Conservation (phyloP, 139 green algal genomes). For the Axilococcus clingmanii region DNA sequence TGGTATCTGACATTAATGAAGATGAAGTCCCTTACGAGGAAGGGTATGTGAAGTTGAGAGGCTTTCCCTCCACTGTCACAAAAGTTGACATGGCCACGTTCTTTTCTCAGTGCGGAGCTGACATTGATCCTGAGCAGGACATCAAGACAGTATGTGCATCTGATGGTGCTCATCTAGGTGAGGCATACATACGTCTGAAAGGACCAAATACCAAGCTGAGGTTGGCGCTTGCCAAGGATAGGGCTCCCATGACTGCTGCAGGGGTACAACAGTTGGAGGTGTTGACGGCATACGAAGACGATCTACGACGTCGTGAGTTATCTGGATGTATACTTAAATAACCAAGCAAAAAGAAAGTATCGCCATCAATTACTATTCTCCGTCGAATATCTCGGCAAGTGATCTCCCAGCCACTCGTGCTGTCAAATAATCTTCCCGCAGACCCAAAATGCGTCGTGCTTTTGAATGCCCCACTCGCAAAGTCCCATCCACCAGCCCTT, state of each 20-base stretch:
- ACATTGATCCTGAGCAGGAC: slow-evolving; percentile 18
- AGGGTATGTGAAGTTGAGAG: slow-evolving; percentile 42
- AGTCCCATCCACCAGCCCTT: slow-evolving; percentile 47
- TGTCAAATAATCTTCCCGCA: slow-evolving; percentile 55
- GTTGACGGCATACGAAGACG: slow-evolving; percentile 18
- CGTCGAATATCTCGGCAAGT: slow-evolving; percentile 29
- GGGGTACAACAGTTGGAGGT: no score
- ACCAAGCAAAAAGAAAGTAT: no score
- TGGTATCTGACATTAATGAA: slow-evolving; percentile 25
- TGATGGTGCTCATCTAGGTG: slow-evolving; percentile 31
- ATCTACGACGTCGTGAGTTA: slow-evolving; percentile 19
- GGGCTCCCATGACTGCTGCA: slow-evolving; percentile 13
- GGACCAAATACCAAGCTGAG: slow-evolving; percentile 22
- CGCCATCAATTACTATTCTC: no score
- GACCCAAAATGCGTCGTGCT: slow-evolving; percentile 35
- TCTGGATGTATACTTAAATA: slow-evolving; percentile 20
- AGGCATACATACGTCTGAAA: slow-evolving; percentile 34
- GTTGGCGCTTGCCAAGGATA: slow-evolving; percentile 32
- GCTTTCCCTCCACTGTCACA: slow-evolving; percentile 26
- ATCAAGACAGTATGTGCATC: slow-evolving; percentile 29
- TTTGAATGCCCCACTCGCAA: slow-evolving; percentile 43
- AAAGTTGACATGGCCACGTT: slow-evolving; percentile 35
- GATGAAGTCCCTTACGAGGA: slow-evolving; percentile 43
- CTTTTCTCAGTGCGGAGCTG: slow-evolving; percentile 25
- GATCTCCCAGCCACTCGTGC: slow-evolving; percentile 32